Conservation (phyloP, 371 early-diverging fungal species). For the Funneliformis caledonium region DNA sequence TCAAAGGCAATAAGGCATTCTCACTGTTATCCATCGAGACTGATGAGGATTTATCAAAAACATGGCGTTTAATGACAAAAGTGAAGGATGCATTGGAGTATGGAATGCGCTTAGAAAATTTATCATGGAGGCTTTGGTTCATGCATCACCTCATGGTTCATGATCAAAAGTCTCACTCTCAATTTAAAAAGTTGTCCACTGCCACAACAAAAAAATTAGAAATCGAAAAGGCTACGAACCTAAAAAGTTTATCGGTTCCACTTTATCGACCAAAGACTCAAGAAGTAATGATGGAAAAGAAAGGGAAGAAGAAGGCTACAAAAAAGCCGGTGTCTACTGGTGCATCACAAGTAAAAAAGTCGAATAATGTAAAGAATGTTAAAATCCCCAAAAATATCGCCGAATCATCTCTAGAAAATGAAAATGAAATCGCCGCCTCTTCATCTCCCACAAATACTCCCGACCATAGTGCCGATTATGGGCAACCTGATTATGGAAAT, state of each 20-base stretch:
- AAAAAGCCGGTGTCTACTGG: neutral
- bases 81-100: constrained; percentile 89
- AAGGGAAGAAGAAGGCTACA: neutral
- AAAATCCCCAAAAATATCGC: neutral
- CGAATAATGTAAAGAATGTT: neutral
- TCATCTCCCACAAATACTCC: neutral
- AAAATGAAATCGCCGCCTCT: neutral
- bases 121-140: constrained; percentile 90
- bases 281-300: neutral
- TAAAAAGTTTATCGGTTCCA: constrained; percentile 42
- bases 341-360: neutral
- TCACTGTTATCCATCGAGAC: constrained; percentile 70
- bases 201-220: constrained; percentile 51
- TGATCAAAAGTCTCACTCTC: constrained; percentile 42
- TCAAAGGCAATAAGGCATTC: constrained; percentile 72
- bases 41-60: constrained; percentile 75
- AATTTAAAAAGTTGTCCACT: constrained; percentile 51
- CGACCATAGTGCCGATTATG: neutral
- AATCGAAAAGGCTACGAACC: constrained; percentile 44
- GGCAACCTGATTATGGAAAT: neutral
- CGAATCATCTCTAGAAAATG: neutral
- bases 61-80: constrained; percentile 88
- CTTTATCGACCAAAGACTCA: constrained; percentile 13
- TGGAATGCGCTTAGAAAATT: constrained; percentile 84
- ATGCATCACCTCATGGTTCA: constrained; percentile 71